Conservation (phyloP, 768 basidiomycete species). For the Lanmaoa rubissima region DNA sequence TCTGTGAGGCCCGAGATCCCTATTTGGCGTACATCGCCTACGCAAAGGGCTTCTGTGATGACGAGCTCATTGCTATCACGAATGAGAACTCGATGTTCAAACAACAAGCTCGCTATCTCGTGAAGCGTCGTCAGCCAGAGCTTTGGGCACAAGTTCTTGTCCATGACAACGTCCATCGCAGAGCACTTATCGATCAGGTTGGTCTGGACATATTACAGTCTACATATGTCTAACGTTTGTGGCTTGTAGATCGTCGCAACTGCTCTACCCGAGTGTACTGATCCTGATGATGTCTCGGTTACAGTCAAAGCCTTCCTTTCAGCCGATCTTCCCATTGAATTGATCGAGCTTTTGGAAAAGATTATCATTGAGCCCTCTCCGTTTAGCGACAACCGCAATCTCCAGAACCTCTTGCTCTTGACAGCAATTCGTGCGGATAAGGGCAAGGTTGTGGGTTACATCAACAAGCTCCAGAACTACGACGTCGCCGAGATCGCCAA, state of each 20-base stretch:
- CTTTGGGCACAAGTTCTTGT: slow-evolving; percentile 95
- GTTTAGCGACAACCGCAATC: slow-evolving; percentile 95
- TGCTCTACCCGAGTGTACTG: slow-evolving; percentile 93
- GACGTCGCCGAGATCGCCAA: slow-evolving; percentile 92
- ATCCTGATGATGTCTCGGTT: slow-evolving; percentile 96
- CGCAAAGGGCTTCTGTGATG: slow-evolving; percentile 98
- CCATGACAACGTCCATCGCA: slow-evolving; percentile 86
- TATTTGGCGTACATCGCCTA: slow-evolving; percentile 99
- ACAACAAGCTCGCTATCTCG: slow-evolving; percentile 96
- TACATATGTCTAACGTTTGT: background rate
- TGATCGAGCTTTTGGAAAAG: slow-evolving; percentile 97
- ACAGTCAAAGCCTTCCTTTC: slow-evolving; percentile 99
- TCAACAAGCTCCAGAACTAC: slow-evolving; percentile 96
- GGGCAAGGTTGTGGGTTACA: slow-evolving; percentile 97
- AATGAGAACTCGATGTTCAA: slow-evolving; percentile 99
- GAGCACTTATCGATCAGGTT: slow-evolving; percentile 91
- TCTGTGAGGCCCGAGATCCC: slow-evolving; percentile 98
- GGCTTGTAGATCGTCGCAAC: slow-evolving; percentile 77
- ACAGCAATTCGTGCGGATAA: slow-evolving; percentile 98
- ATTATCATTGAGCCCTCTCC: slow-evolving; percentile 97
- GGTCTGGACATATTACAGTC: slow-evolving; percentile 5
- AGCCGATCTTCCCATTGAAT: slow-evolving; percentile 93
- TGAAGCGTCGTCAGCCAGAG: slow-evolving; percentile 92
- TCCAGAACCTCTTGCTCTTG: slow-evolving; percentile 92
- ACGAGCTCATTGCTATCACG: slow-evolving; percentile 94